Evolutionary conservation across 768 basidiomycete species (phyloP), one percentile per base, ranked within the genome.

Genomic region (Austroboletus eburneus): DNA sequence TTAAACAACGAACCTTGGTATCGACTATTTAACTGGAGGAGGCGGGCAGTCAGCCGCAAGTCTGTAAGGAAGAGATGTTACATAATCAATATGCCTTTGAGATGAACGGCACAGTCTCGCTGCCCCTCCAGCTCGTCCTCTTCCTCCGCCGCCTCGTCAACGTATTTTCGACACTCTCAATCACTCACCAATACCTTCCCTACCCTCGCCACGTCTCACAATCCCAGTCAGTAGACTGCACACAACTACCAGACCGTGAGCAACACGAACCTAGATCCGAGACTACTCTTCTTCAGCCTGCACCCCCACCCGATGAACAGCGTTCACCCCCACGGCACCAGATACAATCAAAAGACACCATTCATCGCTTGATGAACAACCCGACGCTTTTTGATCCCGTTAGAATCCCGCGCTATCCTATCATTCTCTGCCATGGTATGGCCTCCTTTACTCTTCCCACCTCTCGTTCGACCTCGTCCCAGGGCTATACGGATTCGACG

Each of bases 401-500:
- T 4, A 77, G 89, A 53, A 76, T 75, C 5, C 92, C 96, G 2
- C 82, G 95, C 6, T 81, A 90, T 64, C 91, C 92, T 2, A 84
- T 99, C 46, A 91, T 95, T 3, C 76, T 98, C n/a, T 96, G 91
- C 61, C 95, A 99, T 69, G 95, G 94, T 91, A 56, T 39, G 41
- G 40, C 18, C 36, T 33, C 41, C 17, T 0, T 50, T 20, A 4
- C 30, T n/a, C 32, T 16, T 25, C 29, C 9, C 5, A 4, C 2
- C 18, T 18, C 20, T 8, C 4, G 34, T 20, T 46, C 54, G 52
- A 48, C 54, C 37, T 20, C 21, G 5, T 35, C 27, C 10, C 57
- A 90, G 92, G 95, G 17, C 72, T 98, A 2, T 97, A 99, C 58
- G 95, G 95, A 6, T 99, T 96, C 61, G 93, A 95, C 57, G 85